Evolutionary conservation across 1,284 basidiomycete species (phyloP), one percentile per base, ranked within the genome.

Genomic region (Sphagnurus paluster): DNA sequence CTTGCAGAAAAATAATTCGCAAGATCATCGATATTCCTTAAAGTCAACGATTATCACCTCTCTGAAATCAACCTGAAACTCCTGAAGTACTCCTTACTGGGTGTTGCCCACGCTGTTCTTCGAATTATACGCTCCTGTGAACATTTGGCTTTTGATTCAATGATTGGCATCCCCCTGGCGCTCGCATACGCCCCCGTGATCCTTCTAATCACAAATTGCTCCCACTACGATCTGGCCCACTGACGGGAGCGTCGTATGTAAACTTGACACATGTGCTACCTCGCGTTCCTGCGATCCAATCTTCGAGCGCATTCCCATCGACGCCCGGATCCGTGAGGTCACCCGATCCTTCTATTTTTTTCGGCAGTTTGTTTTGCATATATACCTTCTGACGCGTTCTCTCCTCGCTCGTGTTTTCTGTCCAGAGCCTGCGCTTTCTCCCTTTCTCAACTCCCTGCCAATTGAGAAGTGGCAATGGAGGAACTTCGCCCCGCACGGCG

Each of bases 381-480:
- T 42, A 41, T 42, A 26, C n/a, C n/a, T n/a, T n/a, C n/a, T 34
- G 28, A 48, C 41, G 50, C 48, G n/a, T 34, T 17, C 39, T 29
- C 24, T 34, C 36, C 42, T 39, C 33, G 52, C 52, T 46, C 53
- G 46, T 50, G 46, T 48, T 50, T 49, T 41, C 28, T 52, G 44
- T 50, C 42, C 47, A n/a, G 39, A 35, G 37, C 44, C 30, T 44
- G 48, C 50, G 43, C 50, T 48, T 42, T 37, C 30, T 34, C 20
- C 32, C 37, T 39, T 19, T 28, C 29, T 28, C 46, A 29, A 44
- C 39, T 36, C 43, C 43, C 39, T 48, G 30, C 42, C 44, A 50
- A 43, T 38, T 44, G n/a, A 44, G 46, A 43, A 55, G 52, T 53
- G 51, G 56, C 49, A 46, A 77, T 79, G 77, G 70, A 76, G 53